Evolutionary conservation across 2,329 filamentous ascomycete genomes (phyloP).

Genomic region (Xylaria arbuscula): DNA sequence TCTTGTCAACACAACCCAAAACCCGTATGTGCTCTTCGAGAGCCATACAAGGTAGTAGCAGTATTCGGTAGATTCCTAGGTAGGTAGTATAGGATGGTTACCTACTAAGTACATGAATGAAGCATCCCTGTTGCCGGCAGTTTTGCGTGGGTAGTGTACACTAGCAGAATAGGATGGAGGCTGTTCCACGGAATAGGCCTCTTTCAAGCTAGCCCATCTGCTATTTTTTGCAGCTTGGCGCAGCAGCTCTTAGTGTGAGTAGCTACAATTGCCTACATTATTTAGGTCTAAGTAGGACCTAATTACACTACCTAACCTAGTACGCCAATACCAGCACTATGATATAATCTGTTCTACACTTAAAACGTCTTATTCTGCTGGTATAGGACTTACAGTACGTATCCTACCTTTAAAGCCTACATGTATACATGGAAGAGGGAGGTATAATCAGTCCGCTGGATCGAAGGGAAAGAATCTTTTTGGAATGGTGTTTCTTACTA

Average conservation of each 20-base stretch:
- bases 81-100: neutral
- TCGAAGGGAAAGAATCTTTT: no score
- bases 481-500: no score
- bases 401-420: no score
- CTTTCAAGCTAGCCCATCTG: conserved; percentile 24
- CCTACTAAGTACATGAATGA: neutral
- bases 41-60: neutral
- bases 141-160: neutral
- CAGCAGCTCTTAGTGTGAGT: conserved; percentile 11
- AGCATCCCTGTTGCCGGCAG: neutral
- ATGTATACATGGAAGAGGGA: no score
- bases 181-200: conserved; percentile 28
- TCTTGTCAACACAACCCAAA: conserved; percentile 5
- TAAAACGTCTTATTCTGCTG: no score
- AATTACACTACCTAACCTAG: neutral
- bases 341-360: no score
- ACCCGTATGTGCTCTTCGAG: neutral
- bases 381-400: no score
- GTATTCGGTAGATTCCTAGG: neutral
- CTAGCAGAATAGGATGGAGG: conserved; percentile 20
- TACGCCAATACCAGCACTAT: no score
- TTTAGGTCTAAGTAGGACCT: no score
- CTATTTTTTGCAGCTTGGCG: conserved; percentile 35
- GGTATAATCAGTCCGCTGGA: no score
- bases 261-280: neutral